phyloP scores from a whole-genome alignment of 225 moss, liverwort and hornwort species.

The Polytrichum commune region DNA sequence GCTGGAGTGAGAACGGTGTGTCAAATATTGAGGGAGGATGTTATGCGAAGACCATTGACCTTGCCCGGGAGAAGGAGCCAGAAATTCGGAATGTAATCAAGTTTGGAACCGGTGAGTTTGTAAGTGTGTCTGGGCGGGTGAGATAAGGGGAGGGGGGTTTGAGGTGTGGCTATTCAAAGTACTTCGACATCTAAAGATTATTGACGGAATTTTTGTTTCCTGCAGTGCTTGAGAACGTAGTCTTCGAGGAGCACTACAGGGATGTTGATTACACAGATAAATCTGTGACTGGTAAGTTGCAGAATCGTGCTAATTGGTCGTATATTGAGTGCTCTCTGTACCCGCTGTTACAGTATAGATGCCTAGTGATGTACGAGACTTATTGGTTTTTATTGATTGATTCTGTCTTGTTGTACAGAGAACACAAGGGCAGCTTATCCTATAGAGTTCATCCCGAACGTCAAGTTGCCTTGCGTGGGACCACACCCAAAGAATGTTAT shows the following conservation, averaged over 20 bases:
- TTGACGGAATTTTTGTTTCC: neutral
- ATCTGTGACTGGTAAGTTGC: slow-evolving; percentile 73
- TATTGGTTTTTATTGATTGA: no score
- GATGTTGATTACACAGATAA: slow-evolving; percentile 89
- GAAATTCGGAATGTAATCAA: slow-evolving; percentile 99
- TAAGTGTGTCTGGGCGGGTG: no score
- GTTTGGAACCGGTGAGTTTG: slow-evolving; percentile 79
- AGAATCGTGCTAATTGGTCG: neutral
- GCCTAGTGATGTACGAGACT: no score
- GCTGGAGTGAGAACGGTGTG: slow-evolving; percentile 84
- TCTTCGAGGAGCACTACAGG: slow-evolving; percentile 88
- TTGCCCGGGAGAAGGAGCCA: slow-evolving; percentile 80
- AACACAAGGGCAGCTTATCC: slow-evolving; percentile 98
- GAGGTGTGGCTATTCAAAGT: no score
- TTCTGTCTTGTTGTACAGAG: slow-evolving; percentile 36
- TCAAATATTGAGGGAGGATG: slow-evolving; percentile 99
- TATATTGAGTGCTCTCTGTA: no score
- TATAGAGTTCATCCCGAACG: slow-evolving; percentile 96
- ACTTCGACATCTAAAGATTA: no score
- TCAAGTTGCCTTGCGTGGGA: slow-evolving; percentile 86
- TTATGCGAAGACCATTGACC: slow-evolving; percentile 98
- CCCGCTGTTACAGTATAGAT: no score
- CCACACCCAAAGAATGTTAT: slow-evolving; percentile 98
- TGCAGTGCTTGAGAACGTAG: slow-evolving; percentile 94
- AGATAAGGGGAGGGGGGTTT: no score